Base-by-base conservation (phyloP, 352 stramenopile species). In the Phytophthora pini region DNA sequence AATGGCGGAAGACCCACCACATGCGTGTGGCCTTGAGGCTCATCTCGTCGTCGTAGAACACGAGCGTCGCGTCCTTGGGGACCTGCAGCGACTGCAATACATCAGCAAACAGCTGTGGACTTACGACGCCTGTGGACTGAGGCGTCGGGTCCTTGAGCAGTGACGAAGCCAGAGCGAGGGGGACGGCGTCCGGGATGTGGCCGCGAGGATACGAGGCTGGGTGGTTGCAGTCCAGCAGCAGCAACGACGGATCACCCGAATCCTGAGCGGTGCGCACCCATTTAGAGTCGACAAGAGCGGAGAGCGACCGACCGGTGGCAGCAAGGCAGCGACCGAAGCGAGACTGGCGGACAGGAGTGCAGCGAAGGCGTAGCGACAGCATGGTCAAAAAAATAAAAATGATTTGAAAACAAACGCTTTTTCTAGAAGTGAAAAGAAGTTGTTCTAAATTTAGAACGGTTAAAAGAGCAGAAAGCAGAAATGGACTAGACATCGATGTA, bases 1-100 rank as follows among this genome's bases (percentile, higher is more conserved):
- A 94, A 70, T 92, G 81, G 31, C 71, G 77, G 56, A 90, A 90
- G 13, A 94, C 82, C 86, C 86, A 94, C 86, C 86, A 94, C 56
- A 84, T 81, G 17, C 86, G 79, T 11, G 79, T 88, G 27, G 86
- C 71, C 64, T 84, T 82, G 47, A 93, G 72, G 50, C 83, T 85
- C 43, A 85, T 73, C 26, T 88, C 70, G 43, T 94, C 83, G 60
- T 93, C 86, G 65, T 94, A 94, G 49, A 94, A 90, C 13, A 94
- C 84, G 15, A 94, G 56, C 40, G 79, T 90, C 20, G 69, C 74
- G 46, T 88, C 70, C 11, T 66, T 68, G 7, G 79, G 66, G 26
- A 92, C 60, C 15, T 77, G 59, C 38, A 92, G 34, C 22, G 71
- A 56, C 31, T 85, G 70, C 17, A 89, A 22, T 4, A 84, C 39